Base-by-base conservation (phyloP, 2,329 filamentous ascomycete genomes). In the Ceratocystis lukuohia region DNA sequence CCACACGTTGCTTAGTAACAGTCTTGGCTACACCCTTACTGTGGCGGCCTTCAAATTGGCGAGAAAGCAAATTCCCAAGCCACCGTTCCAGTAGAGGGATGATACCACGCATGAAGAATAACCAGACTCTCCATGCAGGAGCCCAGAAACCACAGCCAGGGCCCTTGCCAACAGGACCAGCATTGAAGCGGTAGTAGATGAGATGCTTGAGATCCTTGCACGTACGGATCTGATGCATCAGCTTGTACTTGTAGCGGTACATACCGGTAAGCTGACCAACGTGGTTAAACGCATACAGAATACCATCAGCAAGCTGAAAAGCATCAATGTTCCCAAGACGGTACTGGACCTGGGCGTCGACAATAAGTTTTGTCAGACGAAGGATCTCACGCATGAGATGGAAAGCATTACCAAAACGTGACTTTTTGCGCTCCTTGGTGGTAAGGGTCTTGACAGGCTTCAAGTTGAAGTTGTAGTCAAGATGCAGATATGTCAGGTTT, bases 211-310 rank as follows among this genome's bases (percentile, higher is more conserved):
- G 76, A 77, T 99, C 94, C 77, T 99, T 99, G 81, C 94, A 99
- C 0, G 94, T 96, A 71, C 94, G 90, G 72, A 99, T 99, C 76
- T 99, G 94, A 75, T 99, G 94, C 94, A 99, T 99, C 66, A 99
- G 82, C 81, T 99, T 99, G 80, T 99, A 99, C 81, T 99, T 99
- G 83, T 99, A 99, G 69, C 94, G 88, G 78, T 99, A 99, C 94
- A 99, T 99, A 74, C 94, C 94, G 17, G 94, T 99, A 69, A 99
- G 80, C 76, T 99, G 95, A 69, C 94, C 94, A 67, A 99, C 94
- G 72, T 99, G 94, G 77, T 99, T 99, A 80, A 99, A 99, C 20
- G 94, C 95, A 72, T 99, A 99, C n/a, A 97, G 80, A 67, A 99
- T 99, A 75, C 94, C 94, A 75, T 99, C 94, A 2, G 94, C 94